Evolutionary conservation across 148 eudicot species (phyloP), one percentile per base, ranked within the genome.

Genomic region (Chenopodium quinoa): DNA sequence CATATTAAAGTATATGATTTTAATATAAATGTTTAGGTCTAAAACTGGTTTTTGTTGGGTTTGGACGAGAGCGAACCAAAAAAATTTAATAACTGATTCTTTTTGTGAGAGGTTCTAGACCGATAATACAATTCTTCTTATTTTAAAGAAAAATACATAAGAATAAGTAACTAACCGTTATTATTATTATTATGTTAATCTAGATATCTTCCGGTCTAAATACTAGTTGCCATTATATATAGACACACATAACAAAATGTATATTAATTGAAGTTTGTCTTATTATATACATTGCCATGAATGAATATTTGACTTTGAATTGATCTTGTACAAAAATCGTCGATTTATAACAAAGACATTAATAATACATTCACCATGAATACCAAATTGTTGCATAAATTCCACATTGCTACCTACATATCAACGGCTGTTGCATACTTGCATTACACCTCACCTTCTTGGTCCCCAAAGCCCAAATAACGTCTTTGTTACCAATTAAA

Each of bases 401-500:
- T 71, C 74, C 74, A 71, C 74, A 71, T 20, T 71, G 52, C 12
- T 40, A 46, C 50, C 44, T 17, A 58, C 66, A 72, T 22, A 72
- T 72, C 54, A 72, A 72, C 29, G 27, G 25, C 47, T 72, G 74
- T 40, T 71, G 50, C 44, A 71, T 19, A 37, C 74, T 46, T 72
- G 29, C 29, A 44, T 5, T 46, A 72, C 54, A 72, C 29, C 29
- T 72, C 75, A 44, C 75, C 17, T 8, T 68, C 17, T 71, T 72
- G 75, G 75, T 72, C 75, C 75, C 54, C 52, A 25, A 37, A 32
- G 34, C 34, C 44, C 44, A 56, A 16, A 46, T n/a, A 46, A 32
- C 44, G 75, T 72, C 75, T 72, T 72, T 72, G 75, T 72, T 72
- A 46, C 75, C 75, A 44, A 72, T 20, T 46, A 3, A 72, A 46